These are phyloP conservation scores for Naganishia vishniacii DNA, from an alignment of 768 basidiomycete species.

Conservation along the genomic window DNA sequence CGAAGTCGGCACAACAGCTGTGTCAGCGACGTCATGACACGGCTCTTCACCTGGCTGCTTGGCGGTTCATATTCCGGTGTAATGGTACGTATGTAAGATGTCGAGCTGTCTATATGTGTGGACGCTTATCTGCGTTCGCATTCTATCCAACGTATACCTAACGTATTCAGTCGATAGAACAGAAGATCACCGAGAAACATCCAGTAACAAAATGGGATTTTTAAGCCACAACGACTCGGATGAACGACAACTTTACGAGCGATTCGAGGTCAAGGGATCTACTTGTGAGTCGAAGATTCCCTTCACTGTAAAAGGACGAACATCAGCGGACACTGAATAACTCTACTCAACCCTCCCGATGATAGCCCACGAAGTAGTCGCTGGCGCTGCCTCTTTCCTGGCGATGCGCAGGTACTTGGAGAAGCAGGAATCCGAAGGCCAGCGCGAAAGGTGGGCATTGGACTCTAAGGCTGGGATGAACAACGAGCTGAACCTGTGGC, in stretches of 20 bases:
- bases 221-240: conserved; percentile 27
- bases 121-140: neutral
- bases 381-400: conserved; percentile 21
- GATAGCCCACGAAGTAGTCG: conserved; percentile 23
- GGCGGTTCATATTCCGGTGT: too few species aligned
- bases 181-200: neutral
- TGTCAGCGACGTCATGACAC: too few species aligned
- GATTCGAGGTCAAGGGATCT: conserved; percentile 17
- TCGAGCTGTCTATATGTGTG: too few species aligned
- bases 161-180: neutral
- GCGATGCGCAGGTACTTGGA: conserved; percentile 24
- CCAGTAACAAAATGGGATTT: conserved; percentile 23
- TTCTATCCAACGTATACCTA: neutral
- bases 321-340: neutral
- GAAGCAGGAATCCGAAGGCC: conserved; percentile 24
- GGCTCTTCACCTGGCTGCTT: too few species aligned
- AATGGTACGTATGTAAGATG: too few species aligned
- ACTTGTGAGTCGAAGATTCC: conserved; percentile 26
- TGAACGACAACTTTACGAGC: conserved; percentile 22
- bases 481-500: neutral
- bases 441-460: conserved; percentile 23
- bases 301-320: too few species aligned
- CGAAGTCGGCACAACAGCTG: too few species aligned
- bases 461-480: neutral
- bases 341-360: neutral